Evolutionary conservation across 2,329 filamentous ascomycete species (phyloP).

Genomic region (Aspergillus spinulosporus): DNA sequence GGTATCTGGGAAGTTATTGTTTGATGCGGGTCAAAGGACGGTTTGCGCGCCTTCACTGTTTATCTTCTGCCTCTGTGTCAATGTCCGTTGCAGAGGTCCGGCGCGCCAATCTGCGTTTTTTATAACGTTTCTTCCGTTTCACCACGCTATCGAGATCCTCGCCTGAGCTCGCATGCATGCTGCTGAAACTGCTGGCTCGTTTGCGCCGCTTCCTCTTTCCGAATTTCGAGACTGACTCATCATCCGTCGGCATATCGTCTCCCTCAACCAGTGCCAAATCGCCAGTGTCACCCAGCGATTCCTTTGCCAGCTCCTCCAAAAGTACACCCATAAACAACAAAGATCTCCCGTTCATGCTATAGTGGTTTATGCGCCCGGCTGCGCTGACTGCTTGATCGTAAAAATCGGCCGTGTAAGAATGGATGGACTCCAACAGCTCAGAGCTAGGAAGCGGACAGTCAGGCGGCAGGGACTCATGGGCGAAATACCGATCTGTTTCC

Average conservation of each 20-base stretch:
- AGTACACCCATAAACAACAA: conserved; percentile 62
- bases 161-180: conserved; percentile 26
- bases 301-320: conserved; percentile 58
- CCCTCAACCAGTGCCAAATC: conserved; percentile 59
- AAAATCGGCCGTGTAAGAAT: conserved; percentile 59
- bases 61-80: conserved; percentile 23
- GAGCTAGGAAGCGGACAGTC: conserved; percentile 52
- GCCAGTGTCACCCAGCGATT: conserved; percentile 57
- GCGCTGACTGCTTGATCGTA: conserved; percentile 45
- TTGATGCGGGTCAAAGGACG: too few species aligned
- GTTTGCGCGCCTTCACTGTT: conserved; percentile 19
- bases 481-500: conserved; percentile 58
- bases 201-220: conserved; percentile 20
- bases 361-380: conserved; percentile 44
- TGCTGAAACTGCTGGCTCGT: conserved; percentile 23
- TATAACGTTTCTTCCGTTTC: conserved; percentile 25
- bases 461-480: conserved; percentile 48
- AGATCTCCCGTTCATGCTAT: conserved; percentile 63
- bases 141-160: conserved; percentile 25
- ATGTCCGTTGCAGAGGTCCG: conserved; percentile 24
- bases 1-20: background rate
- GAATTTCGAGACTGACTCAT: conserved; percentile 16
- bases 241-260: conserved; percentile 32
- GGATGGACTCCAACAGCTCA: conserved; percentile 58
- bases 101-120: conserved; percentile 28